Evolutionary conservation across 495 filamentous ascomycete species (phyloP).

Genomic region (Penicillium waksmanii): DNA sequence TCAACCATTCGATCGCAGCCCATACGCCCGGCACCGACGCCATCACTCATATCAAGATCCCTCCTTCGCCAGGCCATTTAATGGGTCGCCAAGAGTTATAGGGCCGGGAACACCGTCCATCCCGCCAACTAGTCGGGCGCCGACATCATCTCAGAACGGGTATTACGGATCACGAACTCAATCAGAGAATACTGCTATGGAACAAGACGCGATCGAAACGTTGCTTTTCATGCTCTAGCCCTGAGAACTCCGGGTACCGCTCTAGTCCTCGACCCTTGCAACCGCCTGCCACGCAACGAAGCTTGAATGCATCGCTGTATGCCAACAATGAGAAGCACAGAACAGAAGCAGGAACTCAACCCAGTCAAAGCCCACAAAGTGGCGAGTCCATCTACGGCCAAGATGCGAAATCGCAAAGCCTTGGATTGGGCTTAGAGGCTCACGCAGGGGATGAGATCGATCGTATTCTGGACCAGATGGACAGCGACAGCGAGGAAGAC

Average conservation of each 20-base stretch:
- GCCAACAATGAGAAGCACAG: conserved; percentile 23
- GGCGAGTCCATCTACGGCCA: conserved; percentile 18
- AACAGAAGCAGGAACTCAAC: conserved; percentile 6
- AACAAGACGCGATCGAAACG: conserved; percentile 87
- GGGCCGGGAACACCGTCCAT: conserved; percentile 39
- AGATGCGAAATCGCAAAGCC: conserved; percentile 5
- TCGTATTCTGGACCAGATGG: conserved; percentile 56
- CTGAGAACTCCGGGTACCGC: conserved; percentile 67
- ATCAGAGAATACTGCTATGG: conserved; percentile 69
- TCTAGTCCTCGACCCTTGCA: conserved; percentile 39
- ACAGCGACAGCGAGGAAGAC: conserved; percentile 48
- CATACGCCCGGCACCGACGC: conserved; percentile 38
- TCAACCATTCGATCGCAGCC: conserved; percentile 25
- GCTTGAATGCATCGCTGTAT: conserved; percentile 36
- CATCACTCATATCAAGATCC: conserved; percentile 44
- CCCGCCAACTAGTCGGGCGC: conserved; percentile 34
- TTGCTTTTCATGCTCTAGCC: conserved; percentile 87
- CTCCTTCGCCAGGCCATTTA: conserved; percentile 17
- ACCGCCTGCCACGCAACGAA: conserved; percentile 30
- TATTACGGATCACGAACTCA: conserved; percentile 53
- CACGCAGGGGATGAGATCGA: conserved; percentile 55
- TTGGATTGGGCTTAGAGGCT: conserved; percentile 33
- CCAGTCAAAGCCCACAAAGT: conserved; percentile 29
- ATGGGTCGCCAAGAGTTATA: conserved; percentile 27
- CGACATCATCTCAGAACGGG: conserved; percentile 30